Base-by-base conservation (phyloP, 192 early-diverging fungal genomes). In the Lobosporangium transversale region DNA sequence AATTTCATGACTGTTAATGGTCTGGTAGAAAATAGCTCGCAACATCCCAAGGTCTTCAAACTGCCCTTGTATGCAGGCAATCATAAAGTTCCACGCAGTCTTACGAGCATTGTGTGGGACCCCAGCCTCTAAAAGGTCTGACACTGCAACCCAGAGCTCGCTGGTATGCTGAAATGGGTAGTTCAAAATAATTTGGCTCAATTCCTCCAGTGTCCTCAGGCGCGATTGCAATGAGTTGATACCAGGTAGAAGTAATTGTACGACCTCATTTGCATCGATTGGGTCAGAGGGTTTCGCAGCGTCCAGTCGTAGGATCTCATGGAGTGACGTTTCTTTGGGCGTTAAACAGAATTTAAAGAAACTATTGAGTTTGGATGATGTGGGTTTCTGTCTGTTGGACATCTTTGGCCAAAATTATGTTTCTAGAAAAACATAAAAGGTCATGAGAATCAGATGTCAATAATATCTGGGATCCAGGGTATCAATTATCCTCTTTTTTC, bases 71-170 rank as follows among this genome's bases (percentile, higher is more conserved):
- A 86, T 85, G 53, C 84, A 86, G 15, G 88, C 79, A 44, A 79
- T 73, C 85, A 89, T 88, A 50, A 89, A 88, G n/a, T 80, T 64
- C 79, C 86, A 86, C 0, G 78, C 87, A 11, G 66, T 71, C 53
- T 80, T 80, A 12, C 87, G 74, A 8, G 83, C 83, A 58, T 88
- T 85, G 20, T 74, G 50, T 11, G 85, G 82, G 31, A 80, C 83
- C 10, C 67, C 61, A 18, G 71, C 61, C 26, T 74, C 64, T 42
- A 88, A 40, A 15, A 86, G 63, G 37, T 88, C 85, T 17, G 79
- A 58, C 11, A 86, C 64, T 17, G 83, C 66, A n/a, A 83, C 61
- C 74, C 82, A 88, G 9, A 88, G 68, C 56, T 88, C 83, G 40
- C 81, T 83, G 32, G 81, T 58, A 43, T 86, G 81, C 9, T 82